Percentiles rank a stretch among this genome's conserved stretches.
Conservation (phyloP, 805 yeast genomes). For the Candida sithepensis region DNA sequence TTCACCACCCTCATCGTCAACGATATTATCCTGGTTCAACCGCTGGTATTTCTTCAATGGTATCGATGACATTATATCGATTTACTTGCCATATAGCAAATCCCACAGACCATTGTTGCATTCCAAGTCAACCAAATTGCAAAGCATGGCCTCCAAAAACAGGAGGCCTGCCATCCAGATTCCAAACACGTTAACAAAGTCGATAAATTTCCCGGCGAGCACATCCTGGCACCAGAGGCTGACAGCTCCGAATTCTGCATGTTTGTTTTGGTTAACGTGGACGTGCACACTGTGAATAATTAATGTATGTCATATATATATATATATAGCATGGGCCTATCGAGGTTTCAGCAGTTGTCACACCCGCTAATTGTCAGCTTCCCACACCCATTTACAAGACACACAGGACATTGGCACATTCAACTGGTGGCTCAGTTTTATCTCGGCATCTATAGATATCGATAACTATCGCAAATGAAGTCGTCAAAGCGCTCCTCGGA, state of each 20-base stretch:
- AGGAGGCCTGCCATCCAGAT: no score
- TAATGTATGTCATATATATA: no score
- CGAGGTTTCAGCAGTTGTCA: no score
- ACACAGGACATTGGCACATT: not conserved
- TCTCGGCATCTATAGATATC: not conserved
- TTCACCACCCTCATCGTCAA: not conserved
- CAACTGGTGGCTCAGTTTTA: not conserved
- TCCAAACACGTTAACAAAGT: no score
- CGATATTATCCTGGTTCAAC: not conserved
- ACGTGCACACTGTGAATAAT: no score
- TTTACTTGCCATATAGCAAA: not conserved
- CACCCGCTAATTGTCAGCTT: not conserved
- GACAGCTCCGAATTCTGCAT: no score
- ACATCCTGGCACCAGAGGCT: no score
- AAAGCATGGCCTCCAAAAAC: no score
- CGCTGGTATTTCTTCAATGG: not conserved
- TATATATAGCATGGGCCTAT: no score
- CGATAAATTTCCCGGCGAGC: no score
- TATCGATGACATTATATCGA: not conserved
- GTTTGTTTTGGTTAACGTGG: not conserved
- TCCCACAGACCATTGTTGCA: not conserved
- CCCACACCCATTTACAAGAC: not conserved
- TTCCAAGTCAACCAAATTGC: no score
- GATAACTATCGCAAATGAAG: conserved; percentile 8
- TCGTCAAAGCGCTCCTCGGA: conserved; percentile 13